Base-by-base conservation (phyloP, 768 basidiomycete species). In the Suillus subalutaceus region DNA sequence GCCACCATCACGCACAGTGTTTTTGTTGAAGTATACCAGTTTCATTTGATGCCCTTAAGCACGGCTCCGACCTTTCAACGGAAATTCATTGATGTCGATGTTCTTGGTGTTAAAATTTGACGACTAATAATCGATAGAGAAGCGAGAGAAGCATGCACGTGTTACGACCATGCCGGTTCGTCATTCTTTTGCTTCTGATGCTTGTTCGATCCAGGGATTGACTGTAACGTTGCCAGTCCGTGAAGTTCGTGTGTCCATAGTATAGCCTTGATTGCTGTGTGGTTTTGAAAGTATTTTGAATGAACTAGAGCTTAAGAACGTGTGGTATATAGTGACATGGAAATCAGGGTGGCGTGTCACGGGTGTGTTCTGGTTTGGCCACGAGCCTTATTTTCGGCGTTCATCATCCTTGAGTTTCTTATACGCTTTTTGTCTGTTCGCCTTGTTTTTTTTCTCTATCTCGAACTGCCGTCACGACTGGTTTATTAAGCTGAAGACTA, bases 381-480 rank as follows among this genome's bases (percentile, higher is more conserved):
- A 62, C 46, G 71, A 65, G 71, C 69, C 40, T 53, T 65, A 65
- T 48, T 68, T 68, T 68, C 61, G 53, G 63, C 35, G 40, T 65
- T 66, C 55, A 50, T 68, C 74, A 32, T 58, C 71, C 48, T 40
- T 50, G 43, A 65, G 52, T 65, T 72, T 35, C 66, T 58, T 68
- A n/a, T 67, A 70, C 73, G 59, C 62, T 69, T 67, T 69, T 71
- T 67, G 73, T 70, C 70, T 77, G 65, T 69, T 77, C 63, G 55
- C 69, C 71, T 68, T 70, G 62, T 71, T 66, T 76, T 74, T 72
- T 63, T 74, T 65, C 72, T 67, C 66, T 67, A 66, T 74, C 75
- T 75, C 68, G 55, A 69, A 71, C 72, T 76, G 70, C 58, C 65
- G 71, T 79, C 64, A 78, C 79, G 78, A 77, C 70, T 70, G 72